Evolutionary conservation across 1,284 basidiomycete genomes (phyloP).

Genomic region (Microbotryum saponariae): DNA sequence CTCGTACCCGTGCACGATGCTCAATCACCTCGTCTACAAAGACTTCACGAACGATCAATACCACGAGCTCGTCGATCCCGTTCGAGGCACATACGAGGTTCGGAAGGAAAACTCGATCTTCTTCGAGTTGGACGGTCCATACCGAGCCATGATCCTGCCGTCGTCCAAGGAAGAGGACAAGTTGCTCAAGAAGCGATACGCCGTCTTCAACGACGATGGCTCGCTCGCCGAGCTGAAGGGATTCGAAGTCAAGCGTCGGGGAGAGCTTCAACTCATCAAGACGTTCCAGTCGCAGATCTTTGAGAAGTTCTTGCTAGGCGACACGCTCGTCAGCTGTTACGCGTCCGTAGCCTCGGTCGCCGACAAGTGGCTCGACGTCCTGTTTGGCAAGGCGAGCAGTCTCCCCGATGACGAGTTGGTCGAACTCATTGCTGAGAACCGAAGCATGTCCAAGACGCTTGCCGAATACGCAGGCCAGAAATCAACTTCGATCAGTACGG

Average conservation of each 20-base stretch:
- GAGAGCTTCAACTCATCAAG: conserved; percentile 98
- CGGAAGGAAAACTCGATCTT: conserved; percentile 99
- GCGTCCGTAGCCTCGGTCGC: conserved; percentile 87
- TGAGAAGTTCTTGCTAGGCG: conserved; percentile 89
- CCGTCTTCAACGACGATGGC: conserved; percentile 98
- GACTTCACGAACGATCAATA: conserved; percentile 98
- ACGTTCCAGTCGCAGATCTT: conserved; percentile 99
- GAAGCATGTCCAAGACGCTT: conserved; percentile 95
- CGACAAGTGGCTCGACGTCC: conserved; percentile 94
- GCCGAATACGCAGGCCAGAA: conserved; percentile 95
- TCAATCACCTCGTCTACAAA: conserved; percentile 94
- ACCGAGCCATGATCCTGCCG: conserved; percentile 97
- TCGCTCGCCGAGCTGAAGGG: conserved; percentile 95
- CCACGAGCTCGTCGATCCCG: conserved; percentile 74
- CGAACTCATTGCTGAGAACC: conserved; percentile 96
- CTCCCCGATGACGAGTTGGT: conserved; percentile 88
- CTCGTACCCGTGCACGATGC: conserved; percentile 99
- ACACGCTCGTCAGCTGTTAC: conserved; percentile 91
- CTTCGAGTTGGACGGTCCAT: conserved; percentile 98
- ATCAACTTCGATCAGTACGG: conserved; percentile 96
- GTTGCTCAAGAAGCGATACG: conserved; percentile 96
- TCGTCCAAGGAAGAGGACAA: conserved; percentile 99
- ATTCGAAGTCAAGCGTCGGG: conserved; percentile 97
- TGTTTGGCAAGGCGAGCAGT: conserved; percentile 76
- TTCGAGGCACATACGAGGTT: conserved; percentile 73